phyloP scores from a whole-genome alignment of 306 rosid genomes.

The Psophocarpus tetragonolobus region DNA sequence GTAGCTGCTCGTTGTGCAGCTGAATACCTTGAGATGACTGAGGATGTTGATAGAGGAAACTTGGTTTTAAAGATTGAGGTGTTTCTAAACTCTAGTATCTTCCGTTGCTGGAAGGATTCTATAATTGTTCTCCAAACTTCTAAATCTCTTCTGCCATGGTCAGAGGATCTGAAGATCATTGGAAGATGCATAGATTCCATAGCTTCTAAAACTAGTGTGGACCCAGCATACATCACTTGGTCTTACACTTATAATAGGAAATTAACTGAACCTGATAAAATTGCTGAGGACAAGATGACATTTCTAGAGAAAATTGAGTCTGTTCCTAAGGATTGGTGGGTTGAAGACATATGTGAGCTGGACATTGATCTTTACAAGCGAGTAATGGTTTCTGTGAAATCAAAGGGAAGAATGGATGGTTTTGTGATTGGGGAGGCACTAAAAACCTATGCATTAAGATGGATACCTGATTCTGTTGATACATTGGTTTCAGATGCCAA shows the following conservation, averaged over 20 bases:
- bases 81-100: constrained; percentile 87
- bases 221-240: constrained; percentile 82
- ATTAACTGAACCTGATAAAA: constrained; percentile 57
- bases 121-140: constrained; percentile 91
- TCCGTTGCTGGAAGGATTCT: constrained; percentile 96
- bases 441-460: constrained; percentile 56
- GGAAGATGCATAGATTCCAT: constrained; percentile 96
- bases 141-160: constrained; percentile 88
- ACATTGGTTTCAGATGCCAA: constrained; percentile 76
- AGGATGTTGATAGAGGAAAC: constrained; percentile 84
- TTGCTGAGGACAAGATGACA: constrained; percentile 57
- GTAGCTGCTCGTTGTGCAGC: constrained; percentile 98
- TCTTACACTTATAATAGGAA: constrained; percentile 88
- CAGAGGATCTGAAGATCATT: constrained; percentile 83
- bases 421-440: constrained; percentile 80
- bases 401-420: constrained; percentile 82
- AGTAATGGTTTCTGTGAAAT: constrained; percentile 71
- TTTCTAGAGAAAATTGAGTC: constrained; percentile 51
- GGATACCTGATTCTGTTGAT: constrained; percentile 95
- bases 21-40: constrained; percentile 90
- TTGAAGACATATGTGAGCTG: constrained; percentile 81
- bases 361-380: constrained; percentile 72
- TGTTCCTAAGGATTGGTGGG: constrained; percentile 98
- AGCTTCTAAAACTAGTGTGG: constrained; percentile 91
- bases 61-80: constrained; percentile 87